Evolutionary conservation across 2,329 filamentous ascomycete species (phyloP), one percentile per base, ranked within the genome.

Genomic region (Xylariales sp.): DNA sequence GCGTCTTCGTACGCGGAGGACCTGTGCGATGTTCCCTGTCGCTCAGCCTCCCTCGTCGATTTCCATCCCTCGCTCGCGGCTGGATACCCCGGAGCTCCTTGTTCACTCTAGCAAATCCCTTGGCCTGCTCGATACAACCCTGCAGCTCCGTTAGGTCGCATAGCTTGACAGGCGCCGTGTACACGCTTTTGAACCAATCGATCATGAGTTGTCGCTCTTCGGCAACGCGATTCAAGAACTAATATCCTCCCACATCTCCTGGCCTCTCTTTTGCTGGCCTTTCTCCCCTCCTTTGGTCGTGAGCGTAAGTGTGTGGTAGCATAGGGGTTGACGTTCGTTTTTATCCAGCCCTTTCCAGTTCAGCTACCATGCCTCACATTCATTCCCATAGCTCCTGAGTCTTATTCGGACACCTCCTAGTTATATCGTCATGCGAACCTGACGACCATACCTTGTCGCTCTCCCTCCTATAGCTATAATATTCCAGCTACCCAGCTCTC

Each of bases 81-180:
- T 24, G 34, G 25, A n/a, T 22, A 14, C 12, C 24, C 36, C 15
- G 15, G 36, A 18, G 36, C 36, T 39, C 36, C 36, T 31, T 39
- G 36, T 11, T 39, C 25, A 31, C 24, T 29, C 31, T 34, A 41
- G 38, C 31, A 32, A 21, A 32, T 38, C 34, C n/a, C 15, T 38
- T 16, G 37, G 38, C 43, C 32, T 35, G 31, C 39, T 42, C 22
- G 35, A 52, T 51, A 47, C 45, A 45, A 51, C 51, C 50, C 40
- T 49, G 43, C 41, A 36, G 40, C 46, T 52, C 55, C 56, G 55
- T 59, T 57, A 44, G 51, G 49, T 49, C 52, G 54, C 56, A 57
- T 57, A 47, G 49, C 52, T 49, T 46, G 48, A 47, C 51, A 51
- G 48, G 50, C 51, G 49, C 54, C 54, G 51, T 54, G 37, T 46